Evolutionary conservation across 345 rosid species (phyloP).

Genomic region (Sapria himalayana): DNA sequence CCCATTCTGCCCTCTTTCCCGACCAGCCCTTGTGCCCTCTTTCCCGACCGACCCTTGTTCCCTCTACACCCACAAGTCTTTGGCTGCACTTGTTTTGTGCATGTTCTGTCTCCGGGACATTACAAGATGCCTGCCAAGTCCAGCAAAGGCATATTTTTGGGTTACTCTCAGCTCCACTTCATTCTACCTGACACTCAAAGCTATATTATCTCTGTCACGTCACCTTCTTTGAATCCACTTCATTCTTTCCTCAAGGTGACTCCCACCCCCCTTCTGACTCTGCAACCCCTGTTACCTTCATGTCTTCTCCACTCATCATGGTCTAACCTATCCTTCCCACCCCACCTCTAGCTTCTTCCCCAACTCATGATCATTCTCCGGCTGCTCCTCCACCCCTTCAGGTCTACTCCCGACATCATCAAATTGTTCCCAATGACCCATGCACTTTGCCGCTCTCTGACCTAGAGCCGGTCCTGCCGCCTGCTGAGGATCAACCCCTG

Average conservation of each 20-base stretch:
- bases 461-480: too few relatives aligned
- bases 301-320: background rate
- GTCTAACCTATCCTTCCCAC: background rate
- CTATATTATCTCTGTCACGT: background rate
- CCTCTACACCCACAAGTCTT: too few relatives aligned
- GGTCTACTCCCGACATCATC: too few relatives aligned
- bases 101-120: background rate
- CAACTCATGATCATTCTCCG: too few relatives aligned
- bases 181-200: background rate
- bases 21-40: background rate
- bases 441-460: too few relatives aligned
- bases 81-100: background rate
- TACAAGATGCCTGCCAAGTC: background rate
- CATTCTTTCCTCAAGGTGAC: too few relatives aligned
- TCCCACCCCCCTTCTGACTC: background rate
- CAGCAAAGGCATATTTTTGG: background rate
- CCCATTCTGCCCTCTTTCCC: background rate
- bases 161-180: background rate
- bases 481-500: too few relatives aligned
- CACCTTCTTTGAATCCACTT: background rate
- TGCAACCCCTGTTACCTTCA: background rate
- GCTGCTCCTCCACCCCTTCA: too few relatives aligned
- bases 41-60: background rate
- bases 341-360: background rate
- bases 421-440: too few relatives aligned